Percentiles rank a stretch among this genome's conserved stretches.
These are phyloP conservation scores for Rubia balearica DNA, from an alignment of 305 asterid species.

Conservation along the genomic window DNA sequence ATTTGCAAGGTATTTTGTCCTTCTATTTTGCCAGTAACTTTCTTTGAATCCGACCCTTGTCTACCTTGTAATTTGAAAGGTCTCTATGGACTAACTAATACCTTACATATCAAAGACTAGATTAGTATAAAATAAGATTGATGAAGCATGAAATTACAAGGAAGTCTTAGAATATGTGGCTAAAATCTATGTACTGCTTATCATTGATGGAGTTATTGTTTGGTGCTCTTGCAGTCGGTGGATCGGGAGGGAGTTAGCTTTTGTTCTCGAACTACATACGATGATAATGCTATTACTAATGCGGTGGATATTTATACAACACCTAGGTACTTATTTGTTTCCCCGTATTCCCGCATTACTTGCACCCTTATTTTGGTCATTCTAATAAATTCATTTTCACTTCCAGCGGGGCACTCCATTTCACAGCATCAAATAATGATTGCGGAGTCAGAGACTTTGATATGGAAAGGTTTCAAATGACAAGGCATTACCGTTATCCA, in stretches of 20 bases:
- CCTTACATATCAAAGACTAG: conserved; percentile 4
- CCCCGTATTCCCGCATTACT: neutral
- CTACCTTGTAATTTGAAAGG: neutral
- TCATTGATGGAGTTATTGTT: neutral
- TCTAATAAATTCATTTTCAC: conserved; percentile 14
- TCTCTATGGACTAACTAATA: neutral
- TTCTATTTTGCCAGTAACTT: neutral
- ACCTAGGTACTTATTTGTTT: conserved; percentile 43
- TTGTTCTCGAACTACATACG: conserved; percentile 86
- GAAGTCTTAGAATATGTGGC: neutral
- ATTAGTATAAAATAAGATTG: conserved; percentile 21
- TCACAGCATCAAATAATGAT: conserved; percentile 81
- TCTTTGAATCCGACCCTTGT: neutral
- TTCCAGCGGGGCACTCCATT: conserved; percentile 84
- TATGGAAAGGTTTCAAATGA: conserved; percentile 68
- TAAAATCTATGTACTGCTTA: neutral
- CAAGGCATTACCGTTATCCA: conserved; percentile 54
- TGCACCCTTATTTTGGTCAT: neutral
- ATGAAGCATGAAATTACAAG: conserved; percentile 30
- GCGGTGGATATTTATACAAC: conserved; percentile 79
- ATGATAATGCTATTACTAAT: conserved; percentile 92
- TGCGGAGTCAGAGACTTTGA: conserved; percentile 83
- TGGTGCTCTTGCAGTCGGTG: conserved; percentile 40
- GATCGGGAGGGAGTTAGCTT: conserved; percentile 83
- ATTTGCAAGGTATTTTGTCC: conserved; percentile 71